A percentile compares a stretch with the other conserved stretches of the same genome.
phyloP scores from a whole-genome alignment of 208 protist species.

The Acanthamoeba sp. region DNA sequence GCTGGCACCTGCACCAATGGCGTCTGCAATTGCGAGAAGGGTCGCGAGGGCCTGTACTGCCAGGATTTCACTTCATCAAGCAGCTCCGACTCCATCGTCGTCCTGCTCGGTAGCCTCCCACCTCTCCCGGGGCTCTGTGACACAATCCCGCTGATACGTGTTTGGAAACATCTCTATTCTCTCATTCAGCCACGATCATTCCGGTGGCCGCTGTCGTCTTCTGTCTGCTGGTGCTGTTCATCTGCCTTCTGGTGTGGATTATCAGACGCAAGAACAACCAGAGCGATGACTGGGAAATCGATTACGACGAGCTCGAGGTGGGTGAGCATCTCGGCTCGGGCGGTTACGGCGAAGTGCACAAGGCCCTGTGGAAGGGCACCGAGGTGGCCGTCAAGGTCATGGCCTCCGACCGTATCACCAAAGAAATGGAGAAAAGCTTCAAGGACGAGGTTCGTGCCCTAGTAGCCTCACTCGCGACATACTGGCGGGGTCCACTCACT shows the following conservation, averaged over 20 bases:
- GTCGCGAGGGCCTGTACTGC: constrained; percentile 1
- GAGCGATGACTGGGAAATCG: constrained; percentile 41
- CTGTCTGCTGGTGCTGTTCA: neutral
- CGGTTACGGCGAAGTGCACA: constrained; percentile 24
- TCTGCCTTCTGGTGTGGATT: neutral
- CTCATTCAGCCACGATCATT: neutral
- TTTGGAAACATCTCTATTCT: neutral
- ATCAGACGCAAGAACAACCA: neutral
- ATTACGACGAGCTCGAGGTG: constrained; percentile 19
- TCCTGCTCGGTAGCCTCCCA: neutral
- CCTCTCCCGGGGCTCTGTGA: neutral
- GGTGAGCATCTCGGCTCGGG: constrained; percentile 16
- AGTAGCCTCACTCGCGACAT: too few relatives aligned
- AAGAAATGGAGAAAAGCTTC: constrained; percentile 11
- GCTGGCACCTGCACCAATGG: neutral
- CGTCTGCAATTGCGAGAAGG: neutral
- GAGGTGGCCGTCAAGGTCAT: constrained; percentile 61
- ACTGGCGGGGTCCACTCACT: too few relatives aligned
- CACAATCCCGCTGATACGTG: neutral
- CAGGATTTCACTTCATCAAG: neutral
- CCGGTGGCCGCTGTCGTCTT: neutral
- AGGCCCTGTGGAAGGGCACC: neutral
- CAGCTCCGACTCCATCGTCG: neutral
- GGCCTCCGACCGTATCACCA: neutral
- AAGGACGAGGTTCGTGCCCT: neutral